Conservation (phyloP, 2,329 filamentous ascomycete species). For the Alternaria longipes region DNA sequence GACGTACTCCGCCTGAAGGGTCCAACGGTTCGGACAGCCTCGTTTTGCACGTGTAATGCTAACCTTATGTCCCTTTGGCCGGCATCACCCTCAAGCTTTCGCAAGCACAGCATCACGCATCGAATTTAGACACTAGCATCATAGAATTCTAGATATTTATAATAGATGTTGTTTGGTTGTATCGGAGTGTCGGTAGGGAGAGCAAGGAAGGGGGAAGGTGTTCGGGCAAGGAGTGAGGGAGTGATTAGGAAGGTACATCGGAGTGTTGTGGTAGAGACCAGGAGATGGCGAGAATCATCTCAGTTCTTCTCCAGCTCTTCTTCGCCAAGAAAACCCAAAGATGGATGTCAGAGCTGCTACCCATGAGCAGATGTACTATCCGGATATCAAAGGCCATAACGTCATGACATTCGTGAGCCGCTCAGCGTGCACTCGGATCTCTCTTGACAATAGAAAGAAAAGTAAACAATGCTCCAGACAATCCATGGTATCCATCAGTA, state of each 20-base stretch:
- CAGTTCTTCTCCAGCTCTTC: constrained; percentile 24
- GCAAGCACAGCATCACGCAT: background rate
- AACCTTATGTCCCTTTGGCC: constrained; percentile 3
- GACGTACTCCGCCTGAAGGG: constrained; percentile 13
- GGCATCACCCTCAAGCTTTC: background rate
- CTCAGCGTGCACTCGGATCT: constrained; percentile 49
- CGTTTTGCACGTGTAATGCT: constrained; percentile 9
- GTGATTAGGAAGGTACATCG: constrained; percentile 28
- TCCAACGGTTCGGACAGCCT: constrained; percentile 17
- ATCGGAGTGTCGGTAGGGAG: constrained; percentile 19
- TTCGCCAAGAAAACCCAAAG: constrained; percentile 27
- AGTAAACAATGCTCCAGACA: constrained; percentile 40
- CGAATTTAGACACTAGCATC: background rate
- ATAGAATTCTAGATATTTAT: constrained; percentile 10
- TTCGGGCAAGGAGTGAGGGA: constrained; percentile 24
- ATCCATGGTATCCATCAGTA: constrained; percentile 47
- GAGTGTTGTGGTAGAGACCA: constrained; percentile 10
- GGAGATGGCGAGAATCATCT: constrained; percentile 25
- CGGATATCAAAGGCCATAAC: constrained; percentile 53
- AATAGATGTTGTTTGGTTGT: constrained; percentile 22
- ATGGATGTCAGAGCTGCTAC: constrained; percentile 42
- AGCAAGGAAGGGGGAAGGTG: constrained; percentile 17
- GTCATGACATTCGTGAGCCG: constrained; percentile 54
- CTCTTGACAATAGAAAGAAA: constrained; percentile 40
- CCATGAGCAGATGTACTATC: constrained; percentile 47